These are phyloP conservation scores for Pichia cabralensis DNA, from an alignment of 805 yeast species.

Conservation along the genomic window DNA sequence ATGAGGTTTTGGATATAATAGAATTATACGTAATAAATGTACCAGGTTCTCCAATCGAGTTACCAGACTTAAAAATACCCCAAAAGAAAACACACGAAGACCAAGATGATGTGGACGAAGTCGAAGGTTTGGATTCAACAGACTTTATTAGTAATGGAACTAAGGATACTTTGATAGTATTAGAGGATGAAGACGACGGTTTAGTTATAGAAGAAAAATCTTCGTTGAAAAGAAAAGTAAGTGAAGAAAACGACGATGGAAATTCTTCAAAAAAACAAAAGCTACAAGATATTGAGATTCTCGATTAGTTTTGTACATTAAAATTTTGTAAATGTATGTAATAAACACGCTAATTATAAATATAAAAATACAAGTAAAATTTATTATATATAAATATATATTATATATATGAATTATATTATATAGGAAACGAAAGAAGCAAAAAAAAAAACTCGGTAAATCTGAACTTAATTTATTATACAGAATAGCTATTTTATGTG, in stretches of 20 bases:
- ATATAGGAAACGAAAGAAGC: neutral
- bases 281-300: no score
- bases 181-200: constrained; percentile 7
- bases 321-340: no score
- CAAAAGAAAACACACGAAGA: constrained; percentile 3
- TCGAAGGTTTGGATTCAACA: constrained; percentile 15
- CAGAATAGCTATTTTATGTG: no score
- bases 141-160: no score
- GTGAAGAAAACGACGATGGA: constrained; percentile 1
- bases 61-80: constrained; percentile 20
- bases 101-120: constrained; percentile 17
- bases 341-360: no score
- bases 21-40: constrained; percentile 41
- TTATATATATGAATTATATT: no score
- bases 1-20: constrained; percentile 50
- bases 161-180: no score
- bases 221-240: constrained; percentile 1
- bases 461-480: no score
- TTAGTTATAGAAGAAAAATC: constrained; percentile 9
- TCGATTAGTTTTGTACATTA: no score
- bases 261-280: neutral
- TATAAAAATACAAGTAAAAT: no score
- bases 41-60: constrained; percentile 7
- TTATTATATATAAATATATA: no score
- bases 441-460: neutral